A percentile compares a stretch with the other conserved stretches of the same genome.
phyloP scores from a whole-genome alignment of 148 eudicot genomes.

The Camellia sinensis region DNA sequence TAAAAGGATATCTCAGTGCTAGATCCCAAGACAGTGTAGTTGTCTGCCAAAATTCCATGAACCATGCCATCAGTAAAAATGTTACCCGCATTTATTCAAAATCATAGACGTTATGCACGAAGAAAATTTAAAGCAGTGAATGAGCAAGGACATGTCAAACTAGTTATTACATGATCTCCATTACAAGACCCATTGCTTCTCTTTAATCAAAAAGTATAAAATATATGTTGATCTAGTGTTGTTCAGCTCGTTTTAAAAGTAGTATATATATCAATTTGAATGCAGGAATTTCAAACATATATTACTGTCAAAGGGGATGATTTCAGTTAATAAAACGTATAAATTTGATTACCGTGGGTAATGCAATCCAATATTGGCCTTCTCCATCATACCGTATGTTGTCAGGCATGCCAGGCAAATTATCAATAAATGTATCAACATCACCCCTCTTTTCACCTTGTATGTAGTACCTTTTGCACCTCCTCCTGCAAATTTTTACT shows the following conservation, averaged over 20 bases:
- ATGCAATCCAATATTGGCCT: conserved; percentile 63
- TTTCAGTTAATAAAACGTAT: not conserved
- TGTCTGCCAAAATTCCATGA: conserved; percentile 27
- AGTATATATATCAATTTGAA: too few species aligned
- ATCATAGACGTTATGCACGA: too few species aligned
- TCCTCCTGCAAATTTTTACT: conserved; percentile 40
- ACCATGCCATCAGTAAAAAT: not conserved
- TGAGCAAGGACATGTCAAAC: not conserved
- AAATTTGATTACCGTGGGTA: conserved; percentile 37
- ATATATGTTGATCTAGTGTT: too few species aligned
- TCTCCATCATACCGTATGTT: conserved; percentile 64
- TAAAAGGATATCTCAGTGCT: conserved; percentile 25
- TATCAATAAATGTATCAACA: conserved; percentile 39
- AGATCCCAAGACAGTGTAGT: conserved; percentile 23
- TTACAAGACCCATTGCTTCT: too few species aligned
- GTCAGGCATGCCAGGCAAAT: conserved; percentile 67
- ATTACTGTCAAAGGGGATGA: not conserved
- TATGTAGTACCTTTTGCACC: conserved; percentile 57
- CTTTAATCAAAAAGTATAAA: too few species aligned
- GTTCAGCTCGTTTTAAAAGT: too few species aligned
- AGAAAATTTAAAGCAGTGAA: not conserved
- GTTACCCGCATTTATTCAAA: too few species aligned
- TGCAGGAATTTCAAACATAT: not conserved
- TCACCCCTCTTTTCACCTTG: conserved; percentile 46
- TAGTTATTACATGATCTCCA: too few species aligned